Evolutionary conservation across 257 asterid genomes (phyloP).

Genomic region (Catharanthus roseus): DNA sequence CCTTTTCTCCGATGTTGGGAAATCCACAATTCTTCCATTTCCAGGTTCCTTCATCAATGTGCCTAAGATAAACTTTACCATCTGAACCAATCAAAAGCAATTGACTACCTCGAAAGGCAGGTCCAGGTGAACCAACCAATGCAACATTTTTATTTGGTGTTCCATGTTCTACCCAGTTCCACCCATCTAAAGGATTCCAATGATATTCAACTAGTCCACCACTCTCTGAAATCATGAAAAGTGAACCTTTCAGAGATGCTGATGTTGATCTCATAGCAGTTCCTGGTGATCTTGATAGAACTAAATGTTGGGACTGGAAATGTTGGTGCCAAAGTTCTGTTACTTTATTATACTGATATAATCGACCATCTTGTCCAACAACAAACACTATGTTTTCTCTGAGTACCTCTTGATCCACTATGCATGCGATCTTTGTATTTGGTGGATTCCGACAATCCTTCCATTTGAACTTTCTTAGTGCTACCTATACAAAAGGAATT

Average conservation of each 20-base stretch:
- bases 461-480: conserved; percentile 81
- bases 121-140: conserved; percentile 79
- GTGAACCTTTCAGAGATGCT: conserved; percentile 50
- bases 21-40: conserved; percentile 67
- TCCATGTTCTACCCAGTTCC: conserved; percentile 95
- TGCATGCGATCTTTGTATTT: conserved; percentile 47
- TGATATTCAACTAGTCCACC: conserved; percentile 77
- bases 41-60: conserved; percentile 57
- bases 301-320: conserved; percentile 74
- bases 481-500: conserved; percentile 47
- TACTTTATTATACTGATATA: conserved; percentile 81
- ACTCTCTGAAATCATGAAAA: conserved; percentile 65
- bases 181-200: conserved; percentile 57
- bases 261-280: conserved; percentile 49
- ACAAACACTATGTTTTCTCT: conserved; percentile 68
- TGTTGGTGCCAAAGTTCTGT: conserved; percentile 79
- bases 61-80: conserved; percentile 64
- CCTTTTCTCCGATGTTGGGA: conserved; percentile 28
- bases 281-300: conserved; percentile 60
- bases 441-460: conserved; percentile 71
- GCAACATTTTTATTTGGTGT: conserved; percentile 47
- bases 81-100: conserved; percentile 68
- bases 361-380: conserved; percentile 51
- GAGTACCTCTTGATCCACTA: conserved; percentile 74
- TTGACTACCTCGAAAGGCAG: conserved; percentile 55